Percentiles rank a stretch among this genome's conserved stretches.
These are phyloP conservation scores for Somion occarium DNA, from an alignment of 1,284 basidiomycete genomes.

Conservation along the genomic window DNA sequence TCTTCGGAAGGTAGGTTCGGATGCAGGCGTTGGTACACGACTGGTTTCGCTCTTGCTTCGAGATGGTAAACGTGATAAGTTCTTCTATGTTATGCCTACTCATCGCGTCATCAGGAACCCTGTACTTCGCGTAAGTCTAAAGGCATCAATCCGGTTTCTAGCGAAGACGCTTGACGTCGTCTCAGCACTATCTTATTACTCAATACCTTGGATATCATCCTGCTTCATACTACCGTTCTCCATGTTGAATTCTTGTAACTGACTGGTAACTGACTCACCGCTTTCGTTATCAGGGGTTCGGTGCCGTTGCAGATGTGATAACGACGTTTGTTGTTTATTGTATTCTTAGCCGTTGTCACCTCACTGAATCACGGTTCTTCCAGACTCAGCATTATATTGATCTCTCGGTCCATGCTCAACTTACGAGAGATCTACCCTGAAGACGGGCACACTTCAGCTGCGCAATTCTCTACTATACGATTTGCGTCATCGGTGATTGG, in stretches of 20 bases:
- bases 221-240: neutral
- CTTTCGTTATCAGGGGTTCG: neutral
- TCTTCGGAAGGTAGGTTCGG: neutral
- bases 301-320: slow-evolving; percentile 1
- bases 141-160: neutral
- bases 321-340: slow-evolving; percentile 2
- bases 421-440: neutral
- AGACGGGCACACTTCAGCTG: neutral
- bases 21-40: neutral
- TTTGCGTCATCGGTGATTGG: neutral
- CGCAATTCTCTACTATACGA: neutral
- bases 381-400: slow-evolving; percentile 4
- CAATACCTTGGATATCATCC: slow-evolving; percentile 1
- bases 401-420: slow-evolving; percentile 5
- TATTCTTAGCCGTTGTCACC: neutral
- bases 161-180: neutral
- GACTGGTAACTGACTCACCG: neutral
- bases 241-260: neutral
- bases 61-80: neutral
- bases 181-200: neutral
- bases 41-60: neutral
- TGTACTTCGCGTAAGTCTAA: neutral
- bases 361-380: neutral
- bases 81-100: neutral
- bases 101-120: neutral